A percentile compares a stretch with the other conserved stretches of the same genome.
Conservation (phyloP, 768 basidiomycete genomes). For the Sistotremastrum niveocremeum region DNA sequence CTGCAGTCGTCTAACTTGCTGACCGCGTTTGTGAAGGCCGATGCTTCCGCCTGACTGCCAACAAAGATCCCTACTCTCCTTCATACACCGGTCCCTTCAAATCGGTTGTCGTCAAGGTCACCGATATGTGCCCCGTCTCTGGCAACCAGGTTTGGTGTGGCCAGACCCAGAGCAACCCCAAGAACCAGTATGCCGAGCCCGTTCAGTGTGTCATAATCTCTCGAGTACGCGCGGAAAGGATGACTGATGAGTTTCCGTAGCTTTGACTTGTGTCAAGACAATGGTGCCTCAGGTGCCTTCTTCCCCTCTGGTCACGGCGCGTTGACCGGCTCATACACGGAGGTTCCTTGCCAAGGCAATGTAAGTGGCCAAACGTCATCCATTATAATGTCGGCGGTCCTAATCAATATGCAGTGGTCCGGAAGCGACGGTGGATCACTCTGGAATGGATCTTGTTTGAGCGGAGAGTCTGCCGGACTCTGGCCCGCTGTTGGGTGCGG, state of each 20-base stretch:
- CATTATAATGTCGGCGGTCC: too few relatives aligned
- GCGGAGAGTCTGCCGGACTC: constrained; percentile 30
- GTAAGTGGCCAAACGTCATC: too few relatives aligned
- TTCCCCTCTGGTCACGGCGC: constrained; percentile 46
- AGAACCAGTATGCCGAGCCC: constrained; percentile 28
- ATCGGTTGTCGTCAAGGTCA: constrained; percentile 39
- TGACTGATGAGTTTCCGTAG: constrained; percentile 15
- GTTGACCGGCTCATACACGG: constrained; percentile 35
- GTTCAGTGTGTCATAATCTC: constrained; percentile 31
- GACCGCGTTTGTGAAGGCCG: constrained; percentile 17
- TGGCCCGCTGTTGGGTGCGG: constrained; percentile 43
- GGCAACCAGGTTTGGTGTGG: constrained; percentile 45
- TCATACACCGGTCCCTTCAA: constrained; percentile 36
- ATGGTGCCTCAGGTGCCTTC: constrained; percentile 36
- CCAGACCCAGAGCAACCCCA: constrained; percentile 27
- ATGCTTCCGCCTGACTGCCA: constrained; percentile 41
- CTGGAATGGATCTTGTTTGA: constrained; percentile 38
- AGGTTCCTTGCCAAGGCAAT: constrained; percentile 34
- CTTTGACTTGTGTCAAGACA: constrained; percentile 50
- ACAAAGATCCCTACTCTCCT: constrained; percentile 38
- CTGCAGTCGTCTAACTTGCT: too few relatives aligned
- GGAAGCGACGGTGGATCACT: constrained; percentile 35
- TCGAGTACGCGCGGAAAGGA: not conserved
- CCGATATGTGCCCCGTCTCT: constrained; percentile 29
- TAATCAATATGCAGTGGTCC: constrained; percentile 25